Conservation (phyloP, 768 basidiomycete genomes). For the Tulasnella sp. region DNA sequence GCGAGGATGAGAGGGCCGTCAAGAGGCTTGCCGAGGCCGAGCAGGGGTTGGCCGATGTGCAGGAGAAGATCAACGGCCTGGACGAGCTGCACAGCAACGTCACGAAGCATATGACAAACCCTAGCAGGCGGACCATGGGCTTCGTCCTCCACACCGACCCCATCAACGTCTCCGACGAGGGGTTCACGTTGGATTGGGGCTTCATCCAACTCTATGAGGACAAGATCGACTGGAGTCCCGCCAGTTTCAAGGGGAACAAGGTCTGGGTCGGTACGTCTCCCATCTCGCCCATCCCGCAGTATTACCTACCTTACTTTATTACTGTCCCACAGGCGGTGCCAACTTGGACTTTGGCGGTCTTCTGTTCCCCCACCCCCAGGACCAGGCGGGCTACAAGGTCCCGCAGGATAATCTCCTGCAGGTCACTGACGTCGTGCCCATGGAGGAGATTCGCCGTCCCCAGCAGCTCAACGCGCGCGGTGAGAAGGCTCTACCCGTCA, state of each 20-base stretch:
- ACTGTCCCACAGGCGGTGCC: no score
- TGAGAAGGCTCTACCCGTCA: conserved; percentile 2
- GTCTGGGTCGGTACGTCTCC: neutral
- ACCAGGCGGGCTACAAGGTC: no score
- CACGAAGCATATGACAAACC: neutral
- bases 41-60: conserved; percentile 19
- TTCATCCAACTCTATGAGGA: neutral
- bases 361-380: no score
- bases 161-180: neutral
- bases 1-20: conserved; percentile 18
- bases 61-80: conserved; percentile 19
- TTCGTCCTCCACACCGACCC: neutral
- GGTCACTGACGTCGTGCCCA: conserved; percentile 23
- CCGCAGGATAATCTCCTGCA: conserved; percentile 27
- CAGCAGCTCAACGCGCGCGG: conserved; percentile 24
- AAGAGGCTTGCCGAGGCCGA: conserved; percentile 22
- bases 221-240: conserved; percentile 1
- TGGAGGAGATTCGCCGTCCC: conserved; percentile 24
- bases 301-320: no score
- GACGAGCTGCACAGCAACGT: neutral
- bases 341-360: no score
- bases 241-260: neutral
- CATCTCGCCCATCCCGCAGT: no score
- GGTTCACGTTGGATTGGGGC: neutral
- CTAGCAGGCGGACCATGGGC: neutral